Conservation (phyloP, 1,284 basidiomycete genomes). For the Neolentinus lepideus region DNA sequence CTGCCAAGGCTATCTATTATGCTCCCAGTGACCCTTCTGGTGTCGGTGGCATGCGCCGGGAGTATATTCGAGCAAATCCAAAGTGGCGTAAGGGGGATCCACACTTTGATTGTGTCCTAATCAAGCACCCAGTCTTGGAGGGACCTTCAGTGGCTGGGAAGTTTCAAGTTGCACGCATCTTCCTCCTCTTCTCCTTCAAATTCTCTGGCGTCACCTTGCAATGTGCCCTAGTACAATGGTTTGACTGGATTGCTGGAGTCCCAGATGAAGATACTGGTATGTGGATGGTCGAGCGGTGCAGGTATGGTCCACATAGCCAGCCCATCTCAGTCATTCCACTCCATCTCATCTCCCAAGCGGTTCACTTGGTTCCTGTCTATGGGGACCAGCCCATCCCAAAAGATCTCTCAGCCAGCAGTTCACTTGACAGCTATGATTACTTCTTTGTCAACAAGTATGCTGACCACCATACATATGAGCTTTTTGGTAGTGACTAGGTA, state of each 20-base stretch:
- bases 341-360: constrained; percentile 3
- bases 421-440: constrained; percentile 1
- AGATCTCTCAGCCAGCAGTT: background rate
- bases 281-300: constrained; percentile 11
- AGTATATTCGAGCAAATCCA: background rate
- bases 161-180: constrained; percentile 8
- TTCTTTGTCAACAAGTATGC: constrained; percentile 11
- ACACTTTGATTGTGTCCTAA: background rate
- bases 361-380: constrained; percentile 9
- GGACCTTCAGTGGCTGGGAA: constrained; percentile 5
- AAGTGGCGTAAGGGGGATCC: background rate
- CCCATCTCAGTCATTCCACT: constrained; percentile 3
- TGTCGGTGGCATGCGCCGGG: background rate
- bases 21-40: background rate
- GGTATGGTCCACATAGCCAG: background rate
- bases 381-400: constrained; percentile 1
- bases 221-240: constrained; percentile 13
- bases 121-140: background rate
- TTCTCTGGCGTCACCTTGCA: constrained; percentile 2
- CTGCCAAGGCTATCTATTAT: background rate
- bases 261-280: constrained; percentile 12
- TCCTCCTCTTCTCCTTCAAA: constrained; percentile 10
- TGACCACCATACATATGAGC: constrained; percentile 8
- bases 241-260: constrained; percentile 6
- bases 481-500: too few relatives aligned